Conservation (phyloP, 305 asterid species). For the Rubia tinctorum region DNA sequence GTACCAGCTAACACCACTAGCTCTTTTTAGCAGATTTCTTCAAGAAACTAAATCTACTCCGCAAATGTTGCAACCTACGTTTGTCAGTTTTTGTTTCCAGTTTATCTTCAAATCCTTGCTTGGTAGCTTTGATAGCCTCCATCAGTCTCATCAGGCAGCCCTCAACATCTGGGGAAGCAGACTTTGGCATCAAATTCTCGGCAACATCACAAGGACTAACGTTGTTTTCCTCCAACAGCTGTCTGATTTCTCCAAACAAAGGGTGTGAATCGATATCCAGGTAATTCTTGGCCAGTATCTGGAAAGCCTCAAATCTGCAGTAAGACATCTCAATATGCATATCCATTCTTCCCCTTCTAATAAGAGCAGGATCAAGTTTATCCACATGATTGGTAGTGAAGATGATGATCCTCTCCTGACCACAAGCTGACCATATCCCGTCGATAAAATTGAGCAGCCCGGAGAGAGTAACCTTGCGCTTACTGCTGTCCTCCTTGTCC, state of each 20-base stretch:
- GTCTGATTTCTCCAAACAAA: slow-evolving; percentile 7
- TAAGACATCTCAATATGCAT: slow-evolving; percentile 26
- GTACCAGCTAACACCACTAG: neutral
- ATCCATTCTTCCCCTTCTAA: slow-evolving; percentile 26
- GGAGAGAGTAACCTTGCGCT: slow-evolving; percentile 20
- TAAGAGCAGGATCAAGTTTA: slow-evolving; percentile 20
- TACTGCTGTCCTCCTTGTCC: neutral
- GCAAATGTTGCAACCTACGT: too few species aligned
- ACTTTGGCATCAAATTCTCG: slow-evolving; percentile 6
- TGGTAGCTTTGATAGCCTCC: slow-evolving; percentile 8
- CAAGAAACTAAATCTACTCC: neutral
- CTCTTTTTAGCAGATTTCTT: slow-evolving; percentile 1
- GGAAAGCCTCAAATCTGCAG: slow-evolving; percentile 15
- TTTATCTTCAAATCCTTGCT: neutral
- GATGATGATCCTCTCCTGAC: slow-evolving; percentile 21
- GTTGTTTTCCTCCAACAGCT: neutral
- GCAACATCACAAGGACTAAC: slow-evolving; percentile 8
- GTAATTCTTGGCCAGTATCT: slow-evolving; percentile 15
- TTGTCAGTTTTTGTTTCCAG: neutral
- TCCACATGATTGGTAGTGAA: slow-evolving; percentile 20
- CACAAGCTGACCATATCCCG: slow-evolving; percentile 26
- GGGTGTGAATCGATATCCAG: slow-evolving; percentile 19
- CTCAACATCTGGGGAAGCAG: slow-evolving; percentile 2
- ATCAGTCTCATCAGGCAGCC: neutral
- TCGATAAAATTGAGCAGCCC: slow-evolving; percentile 27